These are phyloP conservation scores for Cladophialophora chaetospira DNA, from an alignment of 2,329 filamentous ascomycete genomes.

Conservation along the genomic window DNA sequence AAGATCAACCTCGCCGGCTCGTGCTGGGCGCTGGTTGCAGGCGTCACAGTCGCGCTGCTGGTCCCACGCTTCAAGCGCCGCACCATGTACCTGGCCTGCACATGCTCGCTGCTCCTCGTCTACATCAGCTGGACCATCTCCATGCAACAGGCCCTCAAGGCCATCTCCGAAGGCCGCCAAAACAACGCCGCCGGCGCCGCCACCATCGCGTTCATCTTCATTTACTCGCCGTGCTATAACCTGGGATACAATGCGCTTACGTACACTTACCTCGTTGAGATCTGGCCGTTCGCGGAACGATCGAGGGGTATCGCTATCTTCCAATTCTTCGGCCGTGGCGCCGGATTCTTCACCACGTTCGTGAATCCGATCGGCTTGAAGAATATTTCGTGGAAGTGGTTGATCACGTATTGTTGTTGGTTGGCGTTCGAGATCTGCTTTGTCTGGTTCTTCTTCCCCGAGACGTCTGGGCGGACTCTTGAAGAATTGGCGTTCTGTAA, in stretches of 20 bases:
- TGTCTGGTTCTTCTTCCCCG: constrained; percentile 51
- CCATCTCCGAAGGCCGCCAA: constrained; percentile 37
- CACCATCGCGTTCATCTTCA: constrained; percentile 61
- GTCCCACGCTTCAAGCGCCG: constrained; percentile 47
- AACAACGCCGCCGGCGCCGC: constrained; percentile 44
- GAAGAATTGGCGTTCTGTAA: constrained; percentile 50
- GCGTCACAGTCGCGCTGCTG: constrained; percentile 42
- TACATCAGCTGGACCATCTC: constrained; percentile 61
- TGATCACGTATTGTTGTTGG: constrained; percentile 48
- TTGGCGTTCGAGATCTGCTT: constrained; percentile 46
- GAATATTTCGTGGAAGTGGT: constrained; percentile 48
- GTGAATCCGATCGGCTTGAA: constrained; percentile 51
- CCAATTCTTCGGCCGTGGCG: constrained; percentile 56
- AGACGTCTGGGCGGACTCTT: constrained; percentile 45
- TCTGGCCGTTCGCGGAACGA: constrained; percentile 61
- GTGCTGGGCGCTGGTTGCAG: constrained; percentile 48
- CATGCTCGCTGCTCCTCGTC: constrained; percentile 52
- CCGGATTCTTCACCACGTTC: constrained; percentile 54
- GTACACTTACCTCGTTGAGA: constrained; percentile 63
- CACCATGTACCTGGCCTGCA: constrained; percentile 52
- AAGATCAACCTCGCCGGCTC: constrained; percentile 44
- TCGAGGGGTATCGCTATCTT: constrained; percentile 62
- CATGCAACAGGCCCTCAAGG: constrained; percentile 44
- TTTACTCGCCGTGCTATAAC: constrained; percentile 21
- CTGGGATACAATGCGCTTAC: constrained; percentile 65